Evolutionary conservation across 192 early-diverging fungal genomes (phyloP).

Genomic region (Powellomyces hirtus): DNA sequence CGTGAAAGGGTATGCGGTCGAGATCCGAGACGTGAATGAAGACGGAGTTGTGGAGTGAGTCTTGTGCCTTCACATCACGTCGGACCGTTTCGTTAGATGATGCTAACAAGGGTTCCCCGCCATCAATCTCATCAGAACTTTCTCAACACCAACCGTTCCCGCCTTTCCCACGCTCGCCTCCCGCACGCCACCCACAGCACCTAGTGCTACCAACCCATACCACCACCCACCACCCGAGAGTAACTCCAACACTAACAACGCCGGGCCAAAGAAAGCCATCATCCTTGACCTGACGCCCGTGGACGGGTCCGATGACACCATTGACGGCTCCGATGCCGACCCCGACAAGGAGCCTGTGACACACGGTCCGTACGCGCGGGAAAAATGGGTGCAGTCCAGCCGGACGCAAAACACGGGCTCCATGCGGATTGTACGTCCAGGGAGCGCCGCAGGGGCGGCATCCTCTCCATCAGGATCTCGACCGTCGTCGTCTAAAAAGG

Average conservation of each 20-base stretch:
- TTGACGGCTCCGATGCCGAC: neutral
- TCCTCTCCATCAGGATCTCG: neutral
- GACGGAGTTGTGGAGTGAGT: neutral
- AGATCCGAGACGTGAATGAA: neutral
- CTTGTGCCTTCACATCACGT: neutral
- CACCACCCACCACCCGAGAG: neutral
- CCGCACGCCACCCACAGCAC: neutral
- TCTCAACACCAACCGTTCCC: neutral
- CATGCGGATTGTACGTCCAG: neutral
- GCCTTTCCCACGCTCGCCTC: neutral
- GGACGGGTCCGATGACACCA: neutral
- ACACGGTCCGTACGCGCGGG: neutral
- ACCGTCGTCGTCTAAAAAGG: neutral
- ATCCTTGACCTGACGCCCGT: neutral
- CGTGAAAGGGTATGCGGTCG: constrained; percentile 19
- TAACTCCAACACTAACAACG: neutral
- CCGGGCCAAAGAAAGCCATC: neutral
- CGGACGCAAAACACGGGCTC: neutral
- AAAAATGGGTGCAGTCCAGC: neutral
- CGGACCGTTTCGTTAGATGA: neutral
- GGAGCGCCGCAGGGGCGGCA: neutral
- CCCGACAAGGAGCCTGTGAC: too few species aligned
- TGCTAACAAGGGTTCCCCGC: neutral
- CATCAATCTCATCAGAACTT: neutral
- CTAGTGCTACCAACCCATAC: neutral